These are phyloP conservation scores for Penicillium vulpinum DNA, from an alignment of 2,329 filamentous ascomycete species.

Conservation along the genomic window DNA sequence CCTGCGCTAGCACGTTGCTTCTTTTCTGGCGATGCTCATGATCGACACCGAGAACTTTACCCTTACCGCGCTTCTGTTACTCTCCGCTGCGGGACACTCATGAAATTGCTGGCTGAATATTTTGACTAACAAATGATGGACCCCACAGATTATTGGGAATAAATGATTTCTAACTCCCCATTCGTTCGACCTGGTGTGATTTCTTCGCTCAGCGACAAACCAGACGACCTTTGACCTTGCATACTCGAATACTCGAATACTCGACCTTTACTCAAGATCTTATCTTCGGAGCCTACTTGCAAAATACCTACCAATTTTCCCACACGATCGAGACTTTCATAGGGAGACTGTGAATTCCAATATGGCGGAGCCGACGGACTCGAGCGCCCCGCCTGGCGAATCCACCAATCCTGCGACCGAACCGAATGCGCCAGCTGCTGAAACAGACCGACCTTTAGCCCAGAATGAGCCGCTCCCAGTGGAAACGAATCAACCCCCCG, in stretches of 20 bases:
- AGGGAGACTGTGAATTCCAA: conserved; percentile 12
- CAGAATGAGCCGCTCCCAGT: conserved; percentile 19
- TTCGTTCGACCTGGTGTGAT: conserved; percentile 26
- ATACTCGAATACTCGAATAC: conserved; percentile 4
- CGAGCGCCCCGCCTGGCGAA: conserved; percentile 21
- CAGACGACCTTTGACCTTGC: conserved; percentile 24
- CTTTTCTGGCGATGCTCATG: not conserved
- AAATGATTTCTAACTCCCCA: conserved; percentile 27
- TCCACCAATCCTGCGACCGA: conserved; percentile 16
- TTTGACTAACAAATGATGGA: conserved; percentile 15
- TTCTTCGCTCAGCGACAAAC: conserved; percentile 24
- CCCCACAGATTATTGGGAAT: conserved; percentile 20
- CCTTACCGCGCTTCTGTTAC: not conserved
- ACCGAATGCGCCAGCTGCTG: conserved; percentile 17
- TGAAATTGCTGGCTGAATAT: not conserved
- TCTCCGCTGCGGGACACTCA: not conserved
- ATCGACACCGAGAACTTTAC: not conserved
- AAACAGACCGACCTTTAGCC: conserved; percentile 16
- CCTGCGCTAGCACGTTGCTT: conserved; percentile 6
- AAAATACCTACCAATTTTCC: not conserved
- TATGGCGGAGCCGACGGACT: conserved; percentile 26
- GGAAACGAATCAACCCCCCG: conserved; percentile 11
- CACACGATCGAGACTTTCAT: conserved; percentile 2
- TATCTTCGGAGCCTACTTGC: not conserved
- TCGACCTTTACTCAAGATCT: conserved; percentile 6